A percentile compares a stretch with the other conserved stretches of the same genome.
phyloP scores from a whole-genome alignment of 2,329 filamentous ascomycete genomes.

The Clarireedia homoeocarpa region DNA sequence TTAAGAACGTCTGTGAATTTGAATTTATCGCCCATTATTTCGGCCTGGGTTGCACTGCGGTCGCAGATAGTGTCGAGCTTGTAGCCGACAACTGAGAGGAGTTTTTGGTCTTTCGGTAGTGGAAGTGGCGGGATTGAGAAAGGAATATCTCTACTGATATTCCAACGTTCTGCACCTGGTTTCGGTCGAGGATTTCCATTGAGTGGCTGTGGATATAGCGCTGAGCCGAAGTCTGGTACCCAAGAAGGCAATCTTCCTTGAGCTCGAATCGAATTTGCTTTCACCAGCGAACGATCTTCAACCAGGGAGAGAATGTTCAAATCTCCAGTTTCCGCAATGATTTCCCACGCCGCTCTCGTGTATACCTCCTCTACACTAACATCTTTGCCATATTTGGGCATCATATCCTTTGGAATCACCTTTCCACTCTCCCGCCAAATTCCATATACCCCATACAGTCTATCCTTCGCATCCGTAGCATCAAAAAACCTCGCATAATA shows the following conservation, averaged over 20 bases:
- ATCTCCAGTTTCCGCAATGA: conserved; percentile 9
- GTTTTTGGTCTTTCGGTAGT: neutral
- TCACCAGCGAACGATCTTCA: conserved; percentile 6
- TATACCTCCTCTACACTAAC: conserved; percentile 2
- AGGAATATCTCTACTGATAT: conserved; percentile 4
- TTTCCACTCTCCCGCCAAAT: conserved; percentile 11
- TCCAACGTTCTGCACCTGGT: conserved; percentile 5
- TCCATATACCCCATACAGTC: conserved; percentile 10
- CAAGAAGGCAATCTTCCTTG: conserved; percentile 11
- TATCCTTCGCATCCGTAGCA: conserved; percentile 10
- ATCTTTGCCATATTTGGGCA: neutral
- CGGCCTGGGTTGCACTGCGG: neutral
- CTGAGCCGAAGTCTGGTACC: conserved; percentile 13
- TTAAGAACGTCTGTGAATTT: neutral
- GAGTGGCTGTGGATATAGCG: conserved; percentile 6
- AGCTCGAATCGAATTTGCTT: neutral
- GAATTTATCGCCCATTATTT: conserved; percentile 6
- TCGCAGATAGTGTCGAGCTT: neutral
- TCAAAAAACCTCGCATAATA: conserved; percentile 11
- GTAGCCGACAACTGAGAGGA: conserved; percentile 1
- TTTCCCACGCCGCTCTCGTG: conserved; percentile 8
- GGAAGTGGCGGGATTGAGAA: conserved; percentile 2
- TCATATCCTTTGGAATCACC: neutral
- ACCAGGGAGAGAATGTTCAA: conserved; percentile 15
- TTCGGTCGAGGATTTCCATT: conserved; percentile 10